Evolutionary conservation across 257 asterid species (phyloP).

Genomic region (Penstemon davidsonii): DNA sequence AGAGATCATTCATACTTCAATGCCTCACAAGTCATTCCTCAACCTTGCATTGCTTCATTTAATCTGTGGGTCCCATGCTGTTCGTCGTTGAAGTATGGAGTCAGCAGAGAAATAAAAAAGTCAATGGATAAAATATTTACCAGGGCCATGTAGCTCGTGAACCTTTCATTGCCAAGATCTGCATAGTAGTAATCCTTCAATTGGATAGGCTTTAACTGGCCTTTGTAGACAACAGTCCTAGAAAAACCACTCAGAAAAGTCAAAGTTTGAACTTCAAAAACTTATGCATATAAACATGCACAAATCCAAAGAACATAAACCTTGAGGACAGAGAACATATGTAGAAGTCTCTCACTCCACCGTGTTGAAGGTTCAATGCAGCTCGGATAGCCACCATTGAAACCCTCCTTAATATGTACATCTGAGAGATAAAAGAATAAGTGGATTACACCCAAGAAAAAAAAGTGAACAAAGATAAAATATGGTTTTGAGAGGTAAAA

Average conservation of each 20-base stretch:
- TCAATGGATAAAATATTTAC: conserved; percentile 89
- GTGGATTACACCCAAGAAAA: conserved; percentile 3
- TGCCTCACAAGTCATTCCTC: conserved; percentile 99
- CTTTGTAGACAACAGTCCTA: conserved; percentile 98
- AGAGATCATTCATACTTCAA: conserved; percentile 99
- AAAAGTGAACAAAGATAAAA: conserved; percentile 8
- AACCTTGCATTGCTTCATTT: conserved; percentile 90
- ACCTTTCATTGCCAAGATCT: conserved; percentile 99
- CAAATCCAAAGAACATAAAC: conserved; percentile 39
- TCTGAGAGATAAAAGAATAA: conserved; percentile 41
- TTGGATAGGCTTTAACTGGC: conserved; percentile 95
- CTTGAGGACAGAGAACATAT: conserved; percentile 97
- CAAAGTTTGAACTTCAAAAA: conserved; percentile 8
- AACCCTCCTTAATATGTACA: conserved; percentile 95
- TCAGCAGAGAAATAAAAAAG: conserved; percentile 85
- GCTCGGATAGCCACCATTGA: conserved; percentile 99
- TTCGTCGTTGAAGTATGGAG: conserved; percentile 93
- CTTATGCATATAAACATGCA: background rate
- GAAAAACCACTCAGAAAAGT: conserved; percentile 17
- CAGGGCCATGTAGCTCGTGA: conserved; percentile 99
- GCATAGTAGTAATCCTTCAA: conserved; percentile 86
- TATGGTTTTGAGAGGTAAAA: conserved; percentile 20
- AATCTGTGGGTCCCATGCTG: conserved; percentile 89
- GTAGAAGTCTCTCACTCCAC: conserved; percentile 81
- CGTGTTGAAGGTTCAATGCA: conserved; percentile 95